Conservation (phyloP, 495 filamentous ascomycete genomes). For the Xylaria sp. region DNA sequence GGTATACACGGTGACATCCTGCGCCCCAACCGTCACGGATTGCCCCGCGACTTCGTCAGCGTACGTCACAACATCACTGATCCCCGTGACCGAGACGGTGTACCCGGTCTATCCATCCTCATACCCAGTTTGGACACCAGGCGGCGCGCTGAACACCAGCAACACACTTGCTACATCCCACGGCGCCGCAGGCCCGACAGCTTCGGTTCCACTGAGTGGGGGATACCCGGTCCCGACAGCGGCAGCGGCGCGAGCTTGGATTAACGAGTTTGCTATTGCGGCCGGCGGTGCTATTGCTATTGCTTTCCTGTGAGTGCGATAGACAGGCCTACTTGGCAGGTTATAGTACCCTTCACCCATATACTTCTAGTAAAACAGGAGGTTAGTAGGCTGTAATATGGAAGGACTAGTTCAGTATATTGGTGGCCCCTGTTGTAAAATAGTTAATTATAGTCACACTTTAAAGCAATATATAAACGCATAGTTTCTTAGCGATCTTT, state of each 20-base stretch:
- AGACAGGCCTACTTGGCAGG: not conserved
- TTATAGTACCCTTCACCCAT: not conserved
- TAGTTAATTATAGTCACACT: not conserved
- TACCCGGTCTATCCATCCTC: not conserved
- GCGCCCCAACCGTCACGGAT: slow-evolving; percentile 61
- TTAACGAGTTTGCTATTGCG: slow-evolving; percentile 8
- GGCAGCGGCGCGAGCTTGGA: slow-evolving; percentile 1
- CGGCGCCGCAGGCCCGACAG: not conserved
- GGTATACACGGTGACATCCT: slow-evolving; percentile 63
- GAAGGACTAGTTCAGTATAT: not conserved
- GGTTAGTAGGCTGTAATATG: not conserved
- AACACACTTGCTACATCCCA: not conserved
- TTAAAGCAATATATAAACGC: not conserved
- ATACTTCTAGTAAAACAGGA: slow-evolving; percentile 1
- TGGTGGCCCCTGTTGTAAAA: not conserved
- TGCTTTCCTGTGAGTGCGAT: slow-evolving; percentile 6
- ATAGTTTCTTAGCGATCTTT: not conserved
- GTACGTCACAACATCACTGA: not conserved
- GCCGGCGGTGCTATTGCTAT: slow-evolving; percentile 9
- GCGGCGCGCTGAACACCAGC: not conserved
- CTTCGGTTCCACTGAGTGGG: not conserved
- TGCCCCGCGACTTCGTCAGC: slow-evolving; percentile 54
- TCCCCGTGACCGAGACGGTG: not conserved
- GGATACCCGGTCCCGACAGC: slow-evolving; percentile 12
- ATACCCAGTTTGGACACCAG: slow-evolving; percentile 6